Evolutionary conservation across 306 rosid genomes (phyloP).

Genomic region (Sechiopsis laciniata): DNA sequence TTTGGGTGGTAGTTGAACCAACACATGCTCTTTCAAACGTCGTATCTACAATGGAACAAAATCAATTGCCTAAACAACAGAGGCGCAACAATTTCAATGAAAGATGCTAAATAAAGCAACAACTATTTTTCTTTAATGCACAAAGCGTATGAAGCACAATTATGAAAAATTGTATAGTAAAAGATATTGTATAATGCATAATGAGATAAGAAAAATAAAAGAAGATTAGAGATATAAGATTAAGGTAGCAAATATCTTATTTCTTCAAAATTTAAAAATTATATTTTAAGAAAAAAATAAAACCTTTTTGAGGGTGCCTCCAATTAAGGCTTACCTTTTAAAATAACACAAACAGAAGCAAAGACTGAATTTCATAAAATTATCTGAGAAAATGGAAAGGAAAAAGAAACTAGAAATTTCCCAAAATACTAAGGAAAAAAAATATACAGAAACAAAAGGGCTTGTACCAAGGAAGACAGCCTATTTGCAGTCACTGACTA

Average conservation of each 20-base stretch:
- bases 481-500: slow-evolving; percentile 7
- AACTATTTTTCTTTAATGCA: not conserved
- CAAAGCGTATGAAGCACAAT: not conserved
- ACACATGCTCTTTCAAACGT: slow-evolving; percentile 84
- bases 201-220: not conserved
- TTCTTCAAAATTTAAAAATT: not conserved
- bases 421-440: not conserved
- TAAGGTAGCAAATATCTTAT: not conserved
- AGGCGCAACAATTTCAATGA: not conserved
- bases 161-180: not conserved
- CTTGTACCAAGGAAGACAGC: not conserved
- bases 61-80: not conserved
- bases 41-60: slow-evolving; percentile 56
- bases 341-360: not conserved
- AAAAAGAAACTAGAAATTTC: not conserved
- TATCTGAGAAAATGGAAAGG: not conserved
- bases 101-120: slow-evolving; percentile 4
- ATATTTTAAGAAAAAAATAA: not conserved
- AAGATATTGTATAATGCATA: not conserved
- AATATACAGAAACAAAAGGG: not conserved
- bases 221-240: not conserved
- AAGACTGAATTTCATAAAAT: slow-evolving; percentile 4
- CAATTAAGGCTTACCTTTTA: not conserved
- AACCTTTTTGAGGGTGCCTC: not conserved
- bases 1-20: slow-evolving; percentile 83